phyloP scores from a whole-genome alignment of 140 eudicot genomes.

The Flaveria floridana region DNA sequence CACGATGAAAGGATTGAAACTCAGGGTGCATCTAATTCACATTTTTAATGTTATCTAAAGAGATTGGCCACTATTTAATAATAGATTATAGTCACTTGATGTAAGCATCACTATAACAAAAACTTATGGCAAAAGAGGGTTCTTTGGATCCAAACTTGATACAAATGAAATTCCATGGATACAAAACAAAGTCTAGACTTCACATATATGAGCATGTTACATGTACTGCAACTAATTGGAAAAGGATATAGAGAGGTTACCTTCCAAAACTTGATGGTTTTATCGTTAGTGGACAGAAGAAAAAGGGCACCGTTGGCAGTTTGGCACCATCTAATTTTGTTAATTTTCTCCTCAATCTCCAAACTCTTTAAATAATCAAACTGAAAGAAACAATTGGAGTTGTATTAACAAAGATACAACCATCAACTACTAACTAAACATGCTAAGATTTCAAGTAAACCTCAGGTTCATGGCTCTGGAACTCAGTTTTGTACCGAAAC shows the following conservation, averaged over 20 bases:
- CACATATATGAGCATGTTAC: constrained; percentile 16
- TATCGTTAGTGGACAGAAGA: constrained; percentile 93
- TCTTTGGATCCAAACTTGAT: neutral
- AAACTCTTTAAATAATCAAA: constrained; percentile 99
- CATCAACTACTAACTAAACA: constrained; percentile 17
- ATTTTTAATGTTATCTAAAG: constrained; percentile 9
- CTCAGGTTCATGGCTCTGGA: constrained; percentile 99
- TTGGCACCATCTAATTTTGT: constrained; percentile 98
- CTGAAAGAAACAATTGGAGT: constrained; percentile 48
- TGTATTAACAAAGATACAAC: constrained; percentile 16
- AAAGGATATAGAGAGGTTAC: constrained; percentile 34
- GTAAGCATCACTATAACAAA: constrained; percentile 1
- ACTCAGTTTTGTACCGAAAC: constrained; percentile 97
- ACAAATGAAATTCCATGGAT: constrained; percentile 12
- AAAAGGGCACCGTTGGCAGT: constrained; percentile 85
- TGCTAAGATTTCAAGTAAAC: constrained; percentile 37
- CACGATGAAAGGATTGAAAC: constrained; percentile 4
- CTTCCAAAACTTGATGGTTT: constrained; percentile 97
- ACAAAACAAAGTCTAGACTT: constrained; percentile 12
- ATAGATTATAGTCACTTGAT: constrained; percentile 6
- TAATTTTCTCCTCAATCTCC: constrained; percentile 98
- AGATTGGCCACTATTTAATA: constrained; percentile 5
- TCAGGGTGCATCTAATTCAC: constrained; percentile 16
- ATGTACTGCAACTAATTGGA: neutral
- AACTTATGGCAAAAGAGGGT: neutral